These are phyloP conservation scores for Tetrastigma voinierianum DNA, from an alignment of 164 flowering plant genomes.

Conservation along the genomic window DNA sequence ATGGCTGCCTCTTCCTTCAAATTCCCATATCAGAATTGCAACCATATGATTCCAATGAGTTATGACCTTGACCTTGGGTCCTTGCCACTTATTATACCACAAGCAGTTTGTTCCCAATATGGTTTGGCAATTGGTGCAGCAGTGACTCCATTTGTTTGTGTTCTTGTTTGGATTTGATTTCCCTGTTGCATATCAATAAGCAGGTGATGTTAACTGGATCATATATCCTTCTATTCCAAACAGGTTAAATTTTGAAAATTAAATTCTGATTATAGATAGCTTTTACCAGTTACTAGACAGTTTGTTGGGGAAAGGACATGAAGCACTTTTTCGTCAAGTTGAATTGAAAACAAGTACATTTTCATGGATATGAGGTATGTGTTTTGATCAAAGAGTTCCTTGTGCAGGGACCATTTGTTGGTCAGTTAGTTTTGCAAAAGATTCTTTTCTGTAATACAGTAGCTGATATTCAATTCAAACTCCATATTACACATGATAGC, in stretches of 20 bases:
- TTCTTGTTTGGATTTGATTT: slow-evolving; percentile 89
- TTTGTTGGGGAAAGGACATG: slow-evolving; percentile 63
- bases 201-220: slow-evolving; percentile 47
- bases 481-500: neutral
- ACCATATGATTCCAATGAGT: too few species aligned
- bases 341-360: slow-evolving; percentile 85
- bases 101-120: slow-evolving; percentile 84
- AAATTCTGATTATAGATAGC: neutral
- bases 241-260: too few species aligned
- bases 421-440: neutral
- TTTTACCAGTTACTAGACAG: slow-evolving; percentile 57
- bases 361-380: slow-evolving; percentile 92
- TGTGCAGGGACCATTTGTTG: neutral
- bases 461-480: neutral
- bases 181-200: slow-evolving; percentile 92
- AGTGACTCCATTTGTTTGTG: slow-evolving; percentile 74
- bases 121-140: slow-evolving; percentile 90
- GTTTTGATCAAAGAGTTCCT: neutral
- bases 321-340: slow-evolving; percentile 87
- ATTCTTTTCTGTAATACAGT: neutral
- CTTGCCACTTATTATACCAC: slow-evolving; percentile 95
- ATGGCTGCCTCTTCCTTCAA: too few species aligned
- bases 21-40: too few species aligned
- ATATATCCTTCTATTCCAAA: too few species aligned
- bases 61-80: too few species aligned